Evolutionary conservation across 2,329 filamentous ascomycete species (phyloP).

Genomic region (Hirsutella minnesotensis): DNA sequence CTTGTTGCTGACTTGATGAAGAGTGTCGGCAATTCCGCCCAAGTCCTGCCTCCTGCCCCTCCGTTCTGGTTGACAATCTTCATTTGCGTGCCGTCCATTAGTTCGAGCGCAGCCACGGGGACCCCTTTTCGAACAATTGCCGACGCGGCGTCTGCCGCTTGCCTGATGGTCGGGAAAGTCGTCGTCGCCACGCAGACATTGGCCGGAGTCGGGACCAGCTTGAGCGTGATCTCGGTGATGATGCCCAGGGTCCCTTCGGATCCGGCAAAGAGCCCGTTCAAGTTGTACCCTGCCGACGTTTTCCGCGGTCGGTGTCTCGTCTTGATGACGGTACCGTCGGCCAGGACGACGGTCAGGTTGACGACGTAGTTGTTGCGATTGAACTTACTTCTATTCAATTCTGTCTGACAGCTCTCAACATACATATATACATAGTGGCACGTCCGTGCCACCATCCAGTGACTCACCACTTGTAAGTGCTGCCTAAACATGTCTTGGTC

Average conservation of each 20-base stretch:
- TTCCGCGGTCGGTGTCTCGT: slow-evolving; percentile 56
- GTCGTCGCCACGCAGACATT: slow-evolving; percentile 54
- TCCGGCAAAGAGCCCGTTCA: slow-evolving; percentile 57
- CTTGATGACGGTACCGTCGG: slow-evolving; percentile 55
- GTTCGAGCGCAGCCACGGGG: slow-evolving; percentile 53
- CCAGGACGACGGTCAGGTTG: slow-evolving; percentile 58
- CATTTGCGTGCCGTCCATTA: slow-evolving; percentile 57
- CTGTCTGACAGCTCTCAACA: too few relatives aligned
- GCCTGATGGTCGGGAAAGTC: slow-evolving; percentile 44
- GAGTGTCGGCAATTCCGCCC: slow-evolving; percentile 59
- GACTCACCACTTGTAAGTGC: too few relatives aligned
- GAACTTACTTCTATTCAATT: too few relatives aligned
- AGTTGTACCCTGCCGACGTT: slow-evolving; percentile 59
- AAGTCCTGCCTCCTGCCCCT: slow-evolving; percentile 44
- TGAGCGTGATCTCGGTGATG: slow-evolving; percentile 59
- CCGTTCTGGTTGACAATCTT: slow-evolving; percentile 51
- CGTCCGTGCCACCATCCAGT: too few relatives aligned
- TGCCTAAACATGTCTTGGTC: too few relatives aligned
- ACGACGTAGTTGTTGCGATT: too few relatives aligned
- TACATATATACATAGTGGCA: too few relatives aligned
- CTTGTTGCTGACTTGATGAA: slow-evolving; percentile 49
- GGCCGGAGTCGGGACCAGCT: slow-evolving; percentile 51
- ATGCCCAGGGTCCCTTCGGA: slow-evolving; percentile 62
- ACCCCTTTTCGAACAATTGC: slow-evolving; percentile 52
- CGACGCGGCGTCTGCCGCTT: slow-evolving; percentile 52